phyloP scores from a whole-genome alignment of 2,329 filamentous ascomycete genomes.

The Epichloe coenophiala region DNA sequence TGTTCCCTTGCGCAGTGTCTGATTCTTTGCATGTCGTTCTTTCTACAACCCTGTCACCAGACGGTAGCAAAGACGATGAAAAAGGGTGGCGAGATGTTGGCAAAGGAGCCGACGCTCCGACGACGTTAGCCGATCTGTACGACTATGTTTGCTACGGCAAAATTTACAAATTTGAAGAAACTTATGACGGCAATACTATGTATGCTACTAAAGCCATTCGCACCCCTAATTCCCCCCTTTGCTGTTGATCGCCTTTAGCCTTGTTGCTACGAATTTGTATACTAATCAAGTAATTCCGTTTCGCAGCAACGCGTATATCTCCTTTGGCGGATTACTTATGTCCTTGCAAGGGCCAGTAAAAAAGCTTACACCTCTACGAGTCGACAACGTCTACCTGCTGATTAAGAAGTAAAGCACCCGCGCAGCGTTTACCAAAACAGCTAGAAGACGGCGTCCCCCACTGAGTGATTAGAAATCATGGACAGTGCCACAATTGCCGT shows the following conservation, averaged over 20 bases:
- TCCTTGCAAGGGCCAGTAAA: slow-evolving; percentile 89
- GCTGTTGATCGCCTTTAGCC: neutral
- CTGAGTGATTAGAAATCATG: neutral
- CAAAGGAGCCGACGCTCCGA: slow-evolving; percentile 38
- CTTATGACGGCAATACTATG: slow-evolving; percentile 69
- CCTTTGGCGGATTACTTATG: slow-evolving; percentile 84
- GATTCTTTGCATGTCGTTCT: slow-evolving; percentile 72
- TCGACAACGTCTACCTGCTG: slow-evolving; percentile 87
- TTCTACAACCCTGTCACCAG: slow-evolving; percentile 72
- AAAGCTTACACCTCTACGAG: slow-evolving; percentile 79
- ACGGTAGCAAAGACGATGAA: slow-evolving; percentile 66
- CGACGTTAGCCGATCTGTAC: slow-evolving; percentile 61
- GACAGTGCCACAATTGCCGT: neutral
- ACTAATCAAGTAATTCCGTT: slow-evolving; percentile 1
- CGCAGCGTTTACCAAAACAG: neutral
- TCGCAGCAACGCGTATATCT: slow-evolving; percentile 77
- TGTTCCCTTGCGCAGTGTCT: slow-evolving; percentile 64
- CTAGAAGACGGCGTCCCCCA: neutral
- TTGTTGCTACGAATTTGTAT: neutral
- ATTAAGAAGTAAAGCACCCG: slow-evolving; percentile 54
- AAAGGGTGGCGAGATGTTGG: slow-evolving; percentile 71
- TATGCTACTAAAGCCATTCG: slow-evolving; percentile 22
- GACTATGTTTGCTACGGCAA: slow-evolving; percentile 85
- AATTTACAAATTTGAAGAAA: slow-evolving; percentile 79
- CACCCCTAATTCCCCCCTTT: neutral